Evolutionary conservation across 2,329 filamentous ascomycete species (phyloP).

Genomic region (Laburnicola sp.): DNA sequence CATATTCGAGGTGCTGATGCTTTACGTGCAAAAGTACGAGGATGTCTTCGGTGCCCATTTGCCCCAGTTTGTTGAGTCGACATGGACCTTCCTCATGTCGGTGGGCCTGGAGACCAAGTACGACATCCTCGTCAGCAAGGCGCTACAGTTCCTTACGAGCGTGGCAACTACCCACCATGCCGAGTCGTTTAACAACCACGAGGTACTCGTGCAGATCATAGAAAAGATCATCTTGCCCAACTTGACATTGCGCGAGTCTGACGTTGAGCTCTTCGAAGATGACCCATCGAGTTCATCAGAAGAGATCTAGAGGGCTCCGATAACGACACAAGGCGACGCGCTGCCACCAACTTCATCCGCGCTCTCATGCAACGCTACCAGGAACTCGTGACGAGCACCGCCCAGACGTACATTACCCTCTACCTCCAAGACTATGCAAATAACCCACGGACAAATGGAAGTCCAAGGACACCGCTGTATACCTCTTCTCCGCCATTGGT

Average conservation of each 20-base stretch:
- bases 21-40: conserved; percentile 94
- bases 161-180: conserved; percentile 80
- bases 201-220: conserved; percentile 80
- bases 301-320: conserved; percentile 95
- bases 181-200: conserved; percentile 79
- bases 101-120: conserved; percentile 89
- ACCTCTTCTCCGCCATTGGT: conserved; percentile 91
- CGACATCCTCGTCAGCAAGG: conserved; percentile 91
- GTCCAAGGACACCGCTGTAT: conserved; percentile 96
- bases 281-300: conserved; percentile 98
- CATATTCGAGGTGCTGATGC: conserved; percentile 86
- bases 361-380: conserved; percentile 90
- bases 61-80: conserved; percentile 81
- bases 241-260: conserved; percentile 85
- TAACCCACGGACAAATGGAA: conserved; percentile 77
- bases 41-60: conserved; percentile 86
- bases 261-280: conserved; percentile 95
- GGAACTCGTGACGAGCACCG: conserved; percentile 79
- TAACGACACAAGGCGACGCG: conserved; percentile 86
- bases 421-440: conserved; percentile 77
- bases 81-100: conserved; percentile 87
- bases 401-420: conserved; percentile 81
- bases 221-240: conserved; percentile 97
- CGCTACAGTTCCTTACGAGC: conserved; percentile 89
- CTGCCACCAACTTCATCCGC: conserved; percentile 91